Conservation (phyloP, 2,329 filamentous ascomycete species). For the Ceratocystis eucalypticola region DNA sequence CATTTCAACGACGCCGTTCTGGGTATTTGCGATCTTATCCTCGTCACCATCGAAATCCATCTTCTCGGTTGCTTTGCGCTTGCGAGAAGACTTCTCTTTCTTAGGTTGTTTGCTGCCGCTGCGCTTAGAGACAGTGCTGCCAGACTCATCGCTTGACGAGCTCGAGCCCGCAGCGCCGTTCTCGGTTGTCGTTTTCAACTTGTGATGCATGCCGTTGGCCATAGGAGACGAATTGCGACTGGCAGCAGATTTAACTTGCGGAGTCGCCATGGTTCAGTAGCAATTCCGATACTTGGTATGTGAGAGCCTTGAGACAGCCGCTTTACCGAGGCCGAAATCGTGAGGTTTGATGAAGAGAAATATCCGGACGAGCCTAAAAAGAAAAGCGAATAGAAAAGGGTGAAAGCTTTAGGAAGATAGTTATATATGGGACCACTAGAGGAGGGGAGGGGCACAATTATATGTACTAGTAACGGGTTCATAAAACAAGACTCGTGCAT, state of each 20-base stretch:
- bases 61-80: constrained; percentile 30
- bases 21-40: neutral
- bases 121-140: constrained; percentile 16
- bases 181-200: constrained; percentile 6
- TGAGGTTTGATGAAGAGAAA: neutral
- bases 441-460: neutral
- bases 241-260: constrained; percentile 5
- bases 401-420: neutral
- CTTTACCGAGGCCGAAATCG: neutral
- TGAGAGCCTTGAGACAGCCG: neutral
- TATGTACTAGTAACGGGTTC: neutral
- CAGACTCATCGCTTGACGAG: constrained; percentile 19
- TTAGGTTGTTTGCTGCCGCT: constrained; percentile 14
- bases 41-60: constrained; percentile 28
- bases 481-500: neutral
- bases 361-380: neutral
- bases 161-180: neutral
- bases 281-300: neutral
- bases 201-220: constrained; percentile 11
- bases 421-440: constrained; percentile 4
- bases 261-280: constrained; percentile 14
- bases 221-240: neutral
- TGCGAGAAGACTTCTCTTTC: constrained; percentile 18
- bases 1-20: neutral
- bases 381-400: neutral